phyloP scores from a whole-genome alignment of 257 asterid genomes.

The Ballota nigra region DNA sequence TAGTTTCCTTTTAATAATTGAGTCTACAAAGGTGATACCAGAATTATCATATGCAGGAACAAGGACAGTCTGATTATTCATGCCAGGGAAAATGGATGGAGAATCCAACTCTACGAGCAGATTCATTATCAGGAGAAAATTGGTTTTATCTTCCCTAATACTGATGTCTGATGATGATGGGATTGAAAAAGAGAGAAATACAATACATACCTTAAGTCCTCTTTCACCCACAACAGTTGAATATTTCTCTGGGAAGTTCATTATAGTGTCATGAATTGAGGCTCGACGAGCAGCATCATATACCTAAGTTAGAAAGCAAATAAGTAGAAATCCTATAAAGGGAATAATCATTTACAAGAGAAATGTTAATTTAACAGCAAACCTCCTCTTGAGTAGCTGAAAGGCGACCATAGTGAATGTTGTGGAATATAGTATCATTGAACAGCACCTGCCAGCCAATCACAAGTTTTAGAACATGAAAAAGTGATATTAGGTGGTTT shows the following conservation, averaged over 20 bases:
- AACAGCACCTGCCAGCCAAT: slow-evolving; percentile 73
- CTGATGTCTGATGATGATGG: neutral
- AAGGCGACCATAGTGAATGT: slow-evolving; percentile 89
- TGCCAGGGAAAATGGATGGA: slow-evolving; percentile 7
- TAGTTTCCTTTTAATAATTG: neutral
- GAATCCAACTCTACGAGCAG: neutral
- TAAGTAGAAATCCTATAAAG: slow-evolving; percentile 12
- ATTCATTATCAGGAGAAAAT: slow-evolving; percentile 1
- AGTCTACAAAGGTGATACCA: neutral
- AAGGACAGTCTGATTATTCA: slow-evolving; percentile 6
- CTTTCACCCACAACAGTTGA: slow-evolving; percentile 95
- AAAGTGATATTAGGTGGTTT: slow-evolving; percentile 10
- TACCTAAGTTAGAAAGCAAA: slow-evolving; percentile 53
- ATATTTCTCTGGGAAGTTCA: slow-evolving; percentile 83
- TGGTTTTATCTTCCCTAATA: neutral
- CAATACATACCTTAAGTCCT: slow-evolving; percentile 80
- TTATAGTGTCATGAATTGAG: slow-evolving; percentile 88
- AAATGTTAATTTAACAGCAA: slow-evolving; percentile 10
- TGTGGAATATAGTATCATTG: slow-evolving; percentile 94
- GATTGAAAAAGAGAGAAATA: neutral
- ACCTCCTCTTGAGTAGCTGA: slow-evolving; percentile 95
- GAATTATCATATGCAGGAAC: neutral
- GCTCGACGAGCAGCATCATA: slow-evolving; percentile 94
- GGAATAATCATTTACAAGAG: neutral
- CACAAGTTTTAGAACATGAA: neutral